Base-by-base conservation (phyloP, 2,329 filamentous ascomycete genomes). In the Mycosphaerelloides madeirae region DNA sequence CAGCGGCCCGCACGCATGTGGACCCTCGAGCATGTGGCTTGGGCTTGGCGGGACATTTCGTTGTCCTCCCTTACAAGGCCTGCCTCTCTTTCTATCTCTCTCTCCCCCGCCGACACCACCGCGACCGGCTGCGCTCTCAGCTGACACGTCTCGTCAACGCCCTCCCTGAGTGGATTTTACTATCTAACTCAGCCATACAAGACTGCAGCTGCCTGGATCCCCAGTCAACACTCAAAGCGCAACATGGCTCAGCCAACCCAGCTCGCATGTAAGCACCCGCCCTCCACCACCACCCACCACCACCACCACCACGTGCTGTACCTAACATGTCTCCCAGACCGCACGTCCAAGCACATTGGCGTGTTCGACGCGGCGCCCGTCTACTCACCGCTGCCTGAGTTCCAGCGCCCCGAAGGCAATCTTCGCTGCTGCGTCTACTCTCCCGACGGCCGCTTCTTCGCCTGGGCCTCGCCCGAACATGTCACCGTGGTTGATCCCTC, bases 351-450 rank as follows among this genome's bases (percentile, higher is more conserved):
- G 82, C 84, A 83, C 69, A 90, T 98, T 75, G 90, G 90, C 64
- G 77, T 97, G 70, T 81, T 95, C 72, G 87, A 97, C 75, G 88
- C 89, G 62, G 86, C 83, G 57, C 93, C 93, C 50, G 80, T 84
- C 64, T 98, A 98, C 73, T 80, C 87, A 69, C 74, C 84, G 64
- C 78, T 97, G 64, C 74, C 86, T 63, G 91, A 85, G 61, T 96
- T 97, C 63, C 66, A 68, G 48, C 76, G 85, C 72, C 90, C 91
- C 50, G 87, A 95, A 77, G 91, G 90, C 65, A 95, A 91, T 73
- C 80, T 95, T 64, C 85, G 93, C 68, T 97, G 89, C 75, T 94
- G 86, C 76, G 81, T 82, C 62, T 98, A 98, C 76, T 97, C 93
- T 53, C 86, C 89, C 47, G 95, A 93, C 70, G 91, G 93, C 66